phyloP scores from a whole-genome alignment of 2,329 filamentous ascomycete genomes.

The Orbilia javanica region DNA sequence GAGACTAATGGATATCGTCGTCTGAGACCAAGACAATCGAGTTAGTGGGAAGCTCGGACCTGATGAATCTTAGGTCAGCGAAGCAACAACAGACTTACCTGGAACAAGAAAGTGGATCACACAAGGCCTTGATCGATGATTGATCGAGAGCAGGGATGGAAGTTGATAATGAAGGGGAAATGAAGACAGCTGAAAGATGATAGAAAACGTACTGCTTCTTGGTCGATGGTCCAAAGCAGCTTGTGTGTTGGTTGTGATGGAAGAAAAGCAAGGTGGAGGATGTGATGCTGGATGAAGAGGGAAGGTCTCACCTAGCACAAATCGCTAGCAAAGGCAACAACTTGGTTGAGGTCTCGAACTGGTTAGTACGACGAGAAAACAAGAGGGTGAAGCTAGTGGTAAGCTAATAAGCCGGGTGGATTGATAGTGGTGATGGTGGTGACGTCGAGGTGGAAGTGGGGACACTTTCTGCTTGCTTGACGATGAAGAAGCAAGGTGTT shows the following conservation, averaged over 20 bases:
- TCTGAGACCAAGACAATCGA: neutral
- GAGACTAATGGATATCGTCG: neutral
- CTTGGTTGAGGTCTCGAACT: neutral
- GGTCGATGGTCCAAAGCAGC: neutral
- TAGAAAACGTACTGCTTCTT: neutral
- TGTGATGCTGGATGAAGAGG: neutral
- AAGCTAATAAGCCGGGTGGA: neutral
- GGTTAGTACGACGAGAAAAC: neutral
- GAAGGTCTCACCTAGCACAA: neutral
- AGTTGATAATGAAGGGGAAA: neutral
- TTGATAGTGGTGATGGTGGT: neutral
- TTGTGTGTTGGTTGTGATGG: neutral
- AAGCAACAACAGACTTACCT: neutral
- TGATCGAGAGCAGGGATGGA: neutral
- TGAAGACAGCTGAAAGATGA: neutral
- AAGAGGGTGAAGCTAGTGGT: constrained; percentile 1
- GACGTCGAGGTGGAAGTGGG: neutral
- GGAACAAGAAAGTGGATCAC: neutral
- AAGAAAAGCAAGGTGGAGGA: neutral
- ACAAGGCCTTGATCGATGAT: neutral
- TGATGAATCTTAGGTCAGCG: no score
- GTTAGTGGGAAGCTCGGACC: neutral
- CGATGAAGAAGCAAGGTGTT: neutral
- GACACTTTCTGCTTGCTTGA: constrained; percentile 3
- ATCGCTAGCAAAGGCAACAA: neutral